phyloP scores from a whole-genome alignment of 768 basidiomycete species.

The button mushroom (Agaricus bisporus) region DNA sequence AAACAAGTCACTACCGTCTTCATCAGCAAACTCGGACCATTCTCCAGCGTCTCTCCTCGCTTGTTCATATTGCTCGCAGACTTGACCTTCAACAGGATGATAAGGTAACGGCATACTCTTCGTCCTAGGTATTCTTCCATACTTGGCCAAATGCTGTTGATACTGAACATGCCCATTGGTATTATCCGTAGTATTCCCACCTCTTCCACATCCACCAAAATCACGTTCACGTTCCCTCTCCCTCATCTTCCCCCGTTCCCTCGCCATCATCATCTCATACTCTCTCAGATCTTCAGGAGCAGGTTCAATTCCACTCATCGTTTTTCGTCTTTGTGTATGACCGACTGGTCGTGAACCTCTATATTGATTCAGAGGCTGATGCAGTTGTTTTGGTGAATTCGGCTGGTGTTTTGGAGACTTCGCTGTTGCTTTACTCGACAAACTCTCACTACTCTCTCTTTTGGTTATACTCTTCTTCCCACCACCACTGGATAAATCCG shows the following conservation, averaged over 20 bases:
- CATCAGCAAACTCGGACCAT: slow-evolving; percentile 13
- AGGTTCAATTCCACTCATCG: slow-evolving; percentile 5
- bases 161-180: background rate
- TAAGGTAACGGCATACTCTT: slow-evolving; percentile 44
- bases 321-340: slow-evolving; percentile 2
- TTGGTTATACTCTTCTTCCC: background rate
- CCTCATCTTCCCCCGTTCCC: slow-evolving; percentile 9
- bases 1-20: slow-evolving; percentile 13
- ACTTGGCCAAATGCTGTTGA: slow-evolving; percentile 13
- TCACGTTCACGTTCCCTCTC: slow-evolving; percentile 16
- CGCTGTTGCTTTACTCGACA: background rate
- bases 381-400: background rate
- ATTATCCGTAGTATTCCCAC: background rate
- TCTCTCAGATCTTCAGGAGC: slow-evolving; percentile 6
- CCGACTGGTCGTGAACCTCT: background rate
- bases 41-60: slow-evolving; percentile 4
- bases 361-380: background rate
- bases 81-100: background rate
- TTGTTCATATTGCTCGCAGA: background rate
- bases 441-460: slow-evolving; percentile 6
- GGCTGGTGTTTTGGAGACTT: background rate
- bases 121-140: slow-evolving; percentile 28
- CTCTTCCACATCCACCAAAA: slow-evolving; percentile 4
- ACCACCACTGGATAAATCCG: slow-evolving; percentile 3
- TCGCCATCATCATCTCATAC: slow-evolving; percentile 6